Evolutionary conservation across 306 rosid genomes (phyloP).

Genomic region (Rosa persica): DNA sequence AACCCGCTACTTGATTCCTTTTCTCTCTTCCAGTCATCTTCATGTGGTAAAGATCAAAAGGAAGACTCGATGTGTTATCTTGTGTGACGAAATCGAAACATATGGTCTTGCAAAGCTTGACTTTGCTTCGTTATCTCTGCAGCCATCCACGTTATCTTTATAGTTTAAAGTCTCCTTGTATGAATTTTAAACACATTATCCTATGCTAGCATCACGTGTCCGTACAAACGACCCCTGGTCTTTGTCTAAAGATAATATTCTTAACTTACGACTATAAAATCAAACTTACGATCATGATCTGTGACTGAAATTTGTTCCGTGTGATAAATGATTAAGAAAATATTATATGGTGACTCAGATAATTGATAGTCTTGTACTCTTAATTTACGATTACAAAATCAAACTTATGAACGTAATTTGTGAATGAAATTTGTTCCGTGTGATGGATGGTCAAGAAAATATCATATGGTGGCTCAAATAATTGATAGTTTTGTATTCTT

Average conservation of each 20-base stretch:
- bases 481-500: too few species aligned
- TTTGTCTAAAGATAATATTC: neutral
- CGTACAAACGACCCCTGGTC: neutral
- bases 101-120: neutral
- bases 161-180: neutral
- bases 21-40: neutral
- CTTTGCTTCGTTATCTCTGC: neutral
- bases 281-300: neutral
- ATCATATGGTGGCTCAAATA: too few species aligned
- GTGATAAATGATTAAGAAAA: neutral
- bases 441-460: too few species aligned
- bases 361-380: too few species aligned
- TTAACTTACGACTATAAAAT: slow-evolving; percentile 8
- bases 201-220: neutral
- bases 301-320: neutral
- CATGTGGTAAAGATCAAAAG: slow-evolving; percentile 5
- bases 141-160: neutral
- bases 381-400: too few species aligned
- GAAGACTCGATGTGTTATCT: neutral
- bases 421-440: too few species aligned
- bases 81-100: neutral
- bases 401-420: too few species aligned
- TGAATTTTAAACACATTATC: neutral
- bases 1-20: neutral
- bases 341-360: too few species aligned